Conservation (phyloP, 805 yeast genomes). For the Metschnikowia similis region DNA sequence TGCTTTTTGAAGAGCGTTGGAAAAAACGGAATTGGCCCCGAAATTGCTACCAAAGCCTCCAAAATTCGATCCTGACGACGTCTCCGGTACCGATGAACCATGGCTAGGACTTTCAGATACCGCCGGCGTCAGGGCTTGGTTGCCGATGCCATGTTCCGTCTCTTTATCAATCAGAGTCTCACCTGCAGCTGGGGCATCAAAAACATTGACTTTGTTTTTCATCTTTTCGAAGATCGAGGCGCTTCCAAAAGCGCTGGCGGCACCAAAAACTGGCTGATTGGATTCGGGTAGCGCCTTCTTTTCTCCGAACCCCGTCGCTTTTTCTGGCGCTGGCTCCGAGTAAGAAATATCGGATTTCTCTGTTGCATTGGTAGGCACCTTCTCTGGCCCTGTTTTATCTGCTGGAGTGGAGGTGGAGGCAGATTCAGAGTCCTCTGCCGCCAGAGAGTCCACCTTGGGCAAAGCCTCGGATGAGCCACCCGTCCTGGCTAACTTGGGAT, state of each 20-base stretch:
- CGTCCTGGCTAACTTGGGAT: background rate
- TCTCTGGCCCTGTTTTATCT: background rate
- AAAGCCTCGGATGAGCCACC: background rate
- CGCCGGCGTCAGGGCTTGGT: background rate
- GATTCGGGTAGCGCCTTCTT: background rate
- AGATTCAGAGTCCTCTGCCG: background rate
- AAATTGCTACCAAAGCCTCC: slow-evolving; percentile 28
- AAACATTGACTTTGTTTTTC: slow-evolving; percentile 24
- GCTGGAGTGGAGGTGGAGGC: background rate
- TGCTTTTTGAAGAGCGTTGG: slow-evolving; percentile 54
- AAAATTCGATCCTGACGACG: slow-evolving; percentile 10
- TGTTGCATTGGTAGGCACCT: background rate
- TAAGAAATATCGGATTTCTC: background rate
- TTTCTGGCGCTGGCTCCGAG: background rate
- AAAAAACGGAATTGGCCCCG: slow-evolving; percentile 45
- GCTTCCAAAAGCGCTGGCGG: slow-evolving; percentile 39
- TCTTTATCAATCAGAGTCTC: background rate
- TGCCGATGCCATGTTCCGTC: background rate
- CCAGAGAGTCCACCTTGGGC: background rate
- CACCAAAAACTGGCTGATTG: slow-evolving; percentile 33
- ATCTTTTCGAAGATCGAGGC: slow-evolving; percentile 21
- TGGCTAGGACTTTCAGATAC: background rate
- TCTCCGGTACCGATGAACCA: background rate
- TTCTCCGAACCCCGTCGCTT: background rate
- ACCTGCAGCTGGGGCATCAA: slow-evolving; percentile 18